Evolutionary conservation across 202 grass and related monocot genomes (phyloP).

Genomic region (Miscanthus sacchariflorus): DNA sequence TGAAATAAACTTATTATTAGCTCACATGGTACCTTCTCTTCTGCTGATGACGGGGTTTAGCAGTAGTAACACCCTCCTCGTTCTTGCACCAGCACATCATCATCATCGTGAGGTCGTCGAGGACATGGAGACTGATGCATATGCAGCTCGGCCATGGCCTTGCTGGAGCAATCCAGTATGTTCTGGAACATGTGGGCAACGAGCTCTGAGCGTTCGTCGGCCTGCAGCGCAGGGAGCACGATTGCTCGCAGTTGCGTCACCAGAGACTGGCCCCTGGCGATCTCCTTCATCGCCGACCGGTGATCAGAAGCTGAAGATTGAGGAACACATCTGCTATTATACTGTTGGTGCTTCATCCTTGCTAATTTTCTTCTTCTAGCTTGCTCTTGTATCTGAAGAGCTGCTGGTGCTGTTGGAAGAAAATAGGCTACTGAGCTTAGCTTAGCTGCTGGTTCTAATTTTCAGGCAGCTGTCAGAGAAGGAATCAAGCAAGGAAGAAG

Average conservation of each 20-base stretch:
- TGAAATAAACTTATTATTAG: not conserved
- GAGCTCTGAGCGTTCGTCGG: not conserved
- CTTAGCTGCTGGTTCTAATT: not conserved
- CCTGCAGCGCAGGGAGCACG: slow-evolving; percentile 44
- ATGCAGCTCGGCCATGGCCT: slow-evolving; percentile 36
- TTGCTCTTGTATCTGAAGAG: not conserved
- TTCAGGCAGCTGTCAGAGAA: not conserved
- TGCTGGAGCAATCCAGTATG: slow-evolving; percentile 53
- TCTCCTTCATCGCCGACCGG: slow-evolving; percentile 15
- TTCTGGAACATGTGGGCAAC: slow-evolving; percentile 40
- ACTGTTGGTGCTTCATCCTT: slow-evolving; percentile 32
- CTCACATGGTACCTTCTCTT: slow-evolving; percentile 42
- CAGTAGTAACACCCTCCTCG: not conserved
- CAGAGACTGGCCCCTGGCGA: slow-evolving; percentile 38
- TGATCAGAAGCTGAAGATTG: not conserved
- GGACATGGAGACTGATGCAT: not conserved
- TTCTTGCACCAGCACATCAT: not conserved
- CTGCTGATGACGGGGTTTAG: slow-evolving; percentile 7
- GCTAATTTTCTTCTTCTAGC: not conserved
- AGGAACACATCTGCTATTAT: not conserved
- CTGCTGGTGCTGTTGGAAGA: not conserved
- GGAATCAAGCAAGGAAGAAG: not conserved
- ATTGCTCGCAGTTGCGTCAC: slow-evolving; percentile 55
- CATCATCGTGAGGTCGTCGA: not conserved
- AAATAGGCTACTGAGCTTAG: not conserved